Base-by-base conservation (phyloP, 768 basidiomycete genomes). In the Rhodocollybia butyracea region DNA sequence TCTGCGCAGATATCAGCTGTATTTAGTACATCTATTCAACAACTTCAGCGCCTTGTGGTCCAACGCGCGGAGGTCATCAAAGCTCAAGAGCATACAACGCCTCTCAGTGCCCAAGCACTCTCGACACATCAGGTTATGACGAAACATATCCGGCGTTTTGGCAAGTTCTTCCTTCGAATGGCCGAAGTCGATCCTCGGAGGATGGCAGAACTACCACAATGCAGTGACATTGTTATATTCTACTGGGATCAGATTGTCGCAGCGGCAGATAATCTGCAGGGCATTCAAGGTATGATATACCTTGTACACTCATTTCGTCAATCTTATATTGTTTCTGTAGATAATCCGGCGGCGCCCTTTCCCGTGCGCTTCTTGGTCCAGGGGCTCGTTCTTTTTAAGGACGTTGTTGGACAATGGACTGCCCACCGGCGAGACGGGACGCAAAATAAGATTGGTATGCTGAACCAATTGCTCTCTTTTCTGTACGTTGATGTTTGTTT, bases 341-440 rank as follows among this genome's bases (percentile, higher is more conserved):
- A 92, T 89, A 93, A 66, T 80, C 84, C 0, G 66, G 74, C 29
- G 41, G 87, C 84, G 2, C 67, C 85, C 2, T 92, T 85, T 64
- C 91, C 92, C n/a, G 76, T 89, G 22, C 83, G 86, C 11, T 84
- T 89, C 63, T 73, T 94, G 55, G 88, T 93, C 0, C 91, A 92
- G 64, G 88, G 86, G 2, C 86, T 94, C 84, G 86, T 89, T 5
- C 71, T 94, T 8, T 93, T 94, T 72, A 91, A 88, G 61, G 91
- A 92, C 56, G 89, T 82, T 59, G 76, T 94, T 22, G 77, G 83
- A 8, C 87, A 85, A 63, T 94, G 91, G 90, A 79, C 86, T 0
- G 84, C 86, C 3, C 67, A 74, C 19, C 79, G 82, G 54, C 83
- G 82, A 62, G 79, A 81, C 59, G 86, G 86, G 2, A 75, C 75